A percentile compares a stretch with the other conserved stretches of the same genome.
Conservation (phyloP, 306 rosid species). For the Begonia masoniana region DNA sequence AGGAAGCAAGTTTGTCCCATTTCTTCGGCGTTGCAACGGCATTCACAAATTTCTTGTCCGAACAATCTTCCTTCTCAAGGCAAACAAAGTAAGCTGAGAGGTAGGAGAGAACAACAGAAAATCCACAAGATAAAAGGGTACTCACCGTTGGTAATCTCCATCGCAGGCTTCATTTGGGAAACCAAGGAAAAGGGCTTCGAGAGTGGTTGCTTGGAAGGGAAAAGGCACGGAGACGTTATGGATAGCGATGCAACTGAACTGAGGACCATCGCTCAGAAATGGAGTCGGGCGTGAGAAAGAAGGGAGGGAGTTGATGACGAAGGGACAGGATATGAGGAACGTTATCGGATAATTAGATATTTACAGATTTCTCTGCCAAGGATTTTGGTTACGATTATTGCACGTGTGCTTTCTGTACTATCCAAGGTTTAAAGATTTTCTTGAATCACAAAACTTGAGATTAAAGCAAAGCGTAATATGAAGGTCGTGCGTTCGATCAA, state of each 20-base stretch:
- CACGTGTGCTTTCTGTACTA: constrained; percentile 13
- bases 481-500: too few relatives aligned
- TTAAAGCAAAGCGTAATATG: too few relatives aligned
- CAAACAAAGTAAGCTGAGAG: constrained; percentile 10
- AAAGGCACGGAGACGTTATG: constrained; percentile 17
- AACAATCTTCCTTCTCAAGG: constrained; percentile 23
- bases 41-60: constrained; percentile 16
- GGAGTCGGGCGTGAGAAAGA: constrained; percentile 6
- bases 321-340: neutral
- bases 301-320: neutral
- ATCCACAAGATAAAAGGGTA: neutral
- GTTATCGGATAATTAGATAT: too few relatives aligned
- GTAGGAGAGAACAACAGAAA: neutral
- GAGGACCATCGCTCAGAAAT: constrained; percentile 32
- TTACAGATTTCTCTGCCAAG: neutral
- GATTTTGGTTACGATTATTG: constrained; percentile 3
- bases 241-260: constrained; percentile 39
- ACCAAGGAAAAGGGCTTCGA: constrained; percentile 17
- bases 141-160: constrained; percentile 13
- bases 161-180: constrained; percentile 23
- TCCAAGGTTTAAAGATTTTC: too few relatives aligned
- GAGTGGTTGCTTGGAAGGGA: constrained; percentile 23
- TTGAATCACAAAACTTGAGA: too few relatives aligned
- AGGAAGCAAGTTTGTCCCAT: constrained; percentile 44
- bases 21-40: constrained; percentile 23